Evolutionary conservation across 176 grass and related monocot genomes (phyloP).

Genomic region (Bonia amplexicaulis): DNA sequence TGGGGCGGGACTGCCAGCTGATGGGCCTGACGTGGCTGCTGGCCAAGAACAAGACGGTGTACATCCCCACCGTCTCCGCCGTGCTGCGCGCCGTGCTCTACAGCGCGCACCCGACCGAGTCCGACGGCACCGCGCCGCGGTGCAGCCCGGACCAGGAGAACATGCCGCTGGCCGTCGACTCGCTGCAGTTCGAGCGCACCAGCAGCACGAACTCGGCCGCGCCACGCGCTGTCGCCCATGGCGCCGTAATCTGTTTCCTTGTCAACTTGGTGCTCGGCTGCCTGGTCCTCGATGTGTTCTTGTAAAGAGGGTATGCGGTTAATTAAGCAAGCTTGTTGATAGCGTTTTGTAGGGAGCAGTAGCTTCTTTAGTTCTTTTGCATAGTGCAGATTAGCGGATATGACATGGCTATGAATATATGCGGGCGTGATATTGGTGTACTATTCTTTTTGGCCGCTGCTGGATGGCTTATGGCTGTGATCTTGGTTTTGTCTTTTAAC

Average conservation of each 20-base stretch:
- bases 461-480: too few species aligned
- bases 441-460: too few species aligned
- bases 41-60: conserved; percentile 82
- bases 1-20: conserved; percentile 97
- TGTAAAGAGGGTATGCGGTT: neutral
- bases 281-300: conserved; percentile 9
- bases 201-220: conserved; percentile 19
- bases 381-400: neutral
- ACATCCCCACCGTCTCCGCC: conserved; percentile 94
- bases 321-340: conserved; percentile 30
- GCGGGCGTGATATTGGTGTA: too few species aligned
- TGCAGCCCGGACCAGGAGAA: conserved; percentile 95
- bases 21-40: conserved; percentile 98
- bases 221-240: neutral
- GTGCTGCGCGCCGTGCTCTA: conserved; percentile 94
- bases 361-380: conserved; percentile 55
- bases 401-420: too few species aligned
- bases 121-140: conserved; percentile 2
- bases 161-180: conserved; percentile 98
- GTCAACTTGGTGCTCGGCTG: conserved; percentile 21
- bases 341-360: conserved; percentile 23
- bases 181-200: conserved; percentile 74
- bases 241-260: neutral
- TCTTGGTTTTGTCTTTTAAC: too few species aligned
- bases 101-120: conserved; percentile 49